Conservation (phyloP, 2,329 filamentous ascomycete genomes). For the Stachybotrys echinatus region DNA sequence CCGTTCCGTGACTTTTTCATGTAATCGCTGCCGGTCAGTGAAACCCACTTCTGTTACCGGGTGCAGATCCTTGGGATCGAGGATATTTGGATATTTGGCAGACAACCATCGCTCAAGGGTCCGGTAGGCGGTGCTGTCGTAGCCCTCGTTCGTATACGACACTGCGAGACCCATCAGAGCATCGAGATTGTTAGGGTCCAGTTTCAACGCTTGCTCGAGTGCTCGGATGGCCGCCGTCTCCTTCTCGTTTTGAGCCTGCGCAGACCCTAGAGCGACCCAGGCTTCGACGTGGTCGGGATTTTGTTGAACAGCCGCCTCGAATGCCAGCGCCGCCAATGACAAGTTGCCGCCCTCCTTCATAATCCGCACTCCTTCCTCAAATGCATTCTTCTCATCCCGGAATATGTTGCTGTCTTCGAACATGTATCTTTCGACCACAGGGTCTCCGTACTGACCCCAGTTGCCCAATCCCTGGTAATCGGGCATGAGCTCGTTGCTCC, state of each 20-base stretch:
- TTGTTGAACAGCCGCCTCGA: conserved; percentile 92
- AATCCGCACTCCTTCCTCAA: conserved; percentile 88
- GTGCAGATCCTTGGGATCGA: conserved; percentile 66
- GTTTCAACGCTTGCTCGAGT: conserved; percentile 81
- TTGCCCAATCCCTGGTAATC: conserved; percentile 61
- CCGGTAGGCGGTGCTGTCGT: conserved; percentile 93
- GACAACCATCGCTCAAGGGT: conserved; percentile 95
- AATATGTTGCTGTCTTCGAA: conserved; percentile 96
- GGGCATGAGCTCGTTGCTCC: conserved; percentile 57
- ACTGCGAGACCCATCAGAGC: conserved; percentile 94
- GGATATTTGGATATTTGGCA: conserved; percentile 85
- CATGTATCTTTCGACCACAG: conserved; percentile 80
- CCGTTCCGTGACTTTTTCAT: conserved; percentile 82
- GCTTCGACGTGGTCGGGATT: conserved; percentile 83
- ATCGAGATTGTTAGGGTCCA: conserved; percentile 80
- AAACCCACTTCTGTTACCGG: conserved; percentile 83
- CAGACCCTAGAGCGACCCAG: conserved; percentile 86
- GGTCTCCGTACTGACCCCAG: conserved; percentile 64
- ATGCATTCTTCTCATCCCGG: conserved; percentile 73
- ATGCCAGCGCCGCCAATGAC: conserved; percentile 86
- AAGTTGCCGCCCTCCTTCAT: conserved; percentile 92
- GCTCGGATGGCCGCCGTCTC: conserved; percentile 93
- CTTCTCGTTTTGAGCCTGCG: conserved; percentile 98
- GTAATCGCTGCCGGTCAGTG: conserved; percentile 83
- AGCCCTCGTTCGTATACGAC: conserved; percentile 97